Evolutionary conservation across 306 rosid genomes (phyloP).

Genomic region (Neltuma alba): DNA sequence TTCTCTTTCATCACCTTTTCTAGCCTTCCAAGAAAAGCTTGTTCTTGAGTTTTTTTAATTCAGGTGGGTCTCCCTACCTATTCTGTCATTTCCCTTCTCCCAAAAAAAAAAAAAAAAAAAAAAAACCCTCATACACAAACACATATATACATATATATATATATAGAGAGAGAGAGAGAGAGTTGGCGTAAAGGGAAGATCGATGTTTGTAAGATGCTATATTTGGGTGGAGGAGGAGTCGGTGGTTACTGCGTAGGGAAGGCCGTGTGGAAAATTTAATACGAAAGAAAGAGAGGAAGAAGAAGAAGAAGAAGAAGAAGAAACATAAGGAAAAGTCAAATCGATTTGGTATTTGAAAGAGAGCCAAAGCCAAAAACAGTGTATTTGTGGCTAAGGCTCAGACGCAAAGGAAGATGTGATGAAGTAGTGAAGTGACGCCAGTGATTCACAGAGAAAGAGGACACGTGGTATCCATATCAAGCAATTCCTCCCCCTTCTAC

Average conservation of each 20-base stretch:
- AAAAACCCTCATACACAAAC: not conserved
- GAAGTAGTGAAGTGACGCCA: slow-evolving; percentile 35
- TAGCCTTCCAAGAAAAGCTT: slow-evolving; percentile 12
- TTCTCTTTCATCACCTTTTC: not conserved
- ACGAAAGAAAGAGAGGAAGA: not conserved
- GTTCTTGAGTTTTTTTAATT: not conserved
- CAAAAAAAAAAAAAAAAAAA: not conserved
- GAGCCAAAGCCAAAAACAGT: not conserved
- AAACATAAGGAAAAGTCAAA: slow-evolving; percentile 25
- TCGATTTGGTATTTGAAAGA: slow-evolving; percentile 40
- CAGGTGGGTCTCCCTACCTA: not conserved
- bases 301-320: slow-evolving; percentile 13
- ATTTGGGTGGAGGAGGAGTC: slow-evolving; percentile 35
- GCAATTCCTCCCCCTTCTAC: slow-evolving; percentile 1
- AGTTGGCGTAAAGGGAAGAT: slow-evolving; percentile 6
- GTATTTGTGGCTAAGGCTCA: not conserved
- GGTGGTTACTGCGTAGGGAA: slow-evolving; percentile 17
- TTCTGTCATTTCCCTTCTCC: not conserved
- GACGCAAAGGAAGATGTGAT: not conserved
- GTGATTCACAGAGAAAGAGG: slow-evolving; percentile 27
- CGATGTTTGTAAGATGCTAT: not conserved
- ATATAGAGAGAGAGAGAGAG: not conserved
- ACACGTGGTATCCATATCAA: slow-evolving; percentile 53
- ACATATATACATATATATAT: not conserved
- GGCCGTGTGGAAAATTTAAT: slow-evolving; percentile 18